Conservation (phyloP, 2,329 filamentous ascomycete genomes). For the Lasiodiplodia theobromae region DNA sequence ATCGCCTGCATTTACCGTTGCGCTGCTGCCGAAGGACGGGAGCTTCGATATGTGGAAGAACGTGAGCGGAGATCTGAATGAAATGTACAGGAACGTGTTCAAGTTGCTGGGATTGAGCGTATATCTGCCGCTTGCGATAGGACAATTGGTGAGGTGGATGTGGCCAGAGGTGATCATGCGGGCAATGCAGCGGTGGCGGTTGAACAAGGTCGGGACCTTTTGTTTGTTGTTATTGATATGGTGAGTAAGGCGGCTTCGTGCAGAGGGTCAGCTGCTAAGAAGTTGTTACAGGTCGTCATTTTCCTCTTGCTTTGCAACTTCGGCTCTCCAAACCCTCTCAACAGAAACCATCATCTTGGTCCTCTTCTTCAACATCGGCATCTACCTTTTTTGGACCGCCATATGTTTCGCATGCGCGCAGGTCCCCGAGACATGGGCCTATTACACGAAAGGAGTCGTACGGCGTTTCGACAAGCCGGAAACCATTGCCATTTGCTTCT, state of each 20-base stretch:
- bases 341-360: conserved; percentile 20
- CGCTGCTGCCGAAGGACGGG: conserved; percentile 17
- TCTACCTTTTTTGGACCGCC: conserved; percentile 29
- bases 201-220: conserved; percentile 27
- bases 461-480: conserved; percentile 19
- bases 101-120: conserved; percentile 26
- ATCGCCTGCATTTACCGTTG: conserved; percentile 26
- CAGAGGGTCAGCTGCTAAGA: neutral
- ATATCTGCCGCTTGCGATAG: conserved; percentile 26
- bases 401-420: conserved; percentile 22
- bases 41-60: conserved; percentile 21
- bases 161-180: conserved; percentile 13
- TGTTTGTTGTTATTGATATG: conserved; percentile 27
- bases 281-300: conserved; percentile 19
- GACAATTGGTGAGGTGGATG: conserved; percentile 25
- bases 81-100: conserved; percentile 28
- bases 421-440: neutral
- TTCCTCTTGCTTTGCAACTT: conserved; percentile 28
- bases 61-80: conserved; percentile 20
- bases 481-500: conserved; percentile 29
- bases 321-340: conserved; percentile 19
- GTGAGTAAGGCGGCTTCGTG: neutral
- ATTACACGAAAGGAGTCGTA: conserved; percentile 7
- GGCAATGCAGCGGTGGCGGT: conserved; percentile 1
- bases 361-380: conserved; percentile 29